Conservation (phyloP, 495 filamentous ascomycete species). For the Talaromyces ruber region DNA sequence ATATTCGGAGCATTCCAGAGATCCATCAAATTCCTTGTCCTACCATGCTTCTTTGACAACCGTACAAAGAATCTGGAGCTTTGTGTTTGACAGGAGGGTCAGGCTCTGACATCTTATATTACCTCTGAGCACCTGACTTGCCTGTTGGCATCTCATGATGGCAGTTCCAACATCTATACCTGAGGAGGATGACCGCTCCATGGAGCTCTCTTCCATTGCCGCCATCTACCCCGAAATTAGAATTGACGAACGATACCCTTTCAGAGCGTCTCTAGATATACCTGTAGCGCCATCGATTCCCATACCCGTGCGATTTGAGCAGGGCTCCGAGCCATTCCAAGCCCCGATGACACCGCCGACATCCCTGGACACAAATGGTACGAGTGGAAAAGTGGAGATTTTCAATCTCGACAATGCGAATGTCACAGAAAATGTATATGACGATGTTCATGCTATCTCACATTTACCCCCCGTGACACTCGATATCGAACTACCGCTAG, state of each 20-base stretch:
- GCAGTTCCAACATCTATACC: slow-evolving; percentile 18
- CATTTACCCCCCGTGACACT: slow-evolving; percentile 72
- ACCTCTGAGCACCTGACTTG: background rate
- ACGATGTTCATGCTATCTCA: slow-evolving; percentile 55
- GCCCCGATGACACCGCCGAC: slow-evolving; percentile 37
- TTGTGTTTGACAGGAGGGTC: background rate
- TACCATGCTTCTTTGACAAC: background rate
- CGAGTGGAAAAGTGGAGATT: slow-evolving; percentile 8
- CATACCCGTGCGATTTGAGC: slow-evolving; percentile 61
- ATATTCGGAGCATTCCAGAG: background rate
- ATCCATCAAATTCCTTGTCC: background rate
- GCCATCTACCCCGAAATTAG: slow-evolving; percentile 87
- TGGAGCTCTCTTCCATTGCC: slow-evolving; percentile 73
- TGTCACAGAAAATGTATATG: slow-evolving; percentile 8
- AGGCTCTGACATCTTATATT: background rate
- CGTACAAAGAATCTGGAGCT: background rate
- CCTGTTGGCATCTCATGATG: slow-evolving; percentile 11
- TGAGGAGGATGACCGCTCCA: slow-evolving; percentile 61
- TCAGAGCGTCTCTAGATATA: slow-evolving; percentile 61
- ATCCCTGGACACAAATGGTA: slow-evolving; percentile 27
- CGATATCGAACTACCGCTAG: slow-evolving; percentile 58
- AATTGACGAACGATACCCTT: slow-evolving; percentile 44
- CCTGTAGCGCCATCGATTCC: slow-evolving; percentile 61
- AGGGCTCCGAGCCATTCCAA: slow-evolving; percentile 34
- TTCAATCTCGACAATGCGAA: slow-evolving; percentile 17